These are phyloP conservation scores for Heliamphora pulchella DNA, from an alignment of 179 eudicot species.

Conservation along the genomic window DNA sequence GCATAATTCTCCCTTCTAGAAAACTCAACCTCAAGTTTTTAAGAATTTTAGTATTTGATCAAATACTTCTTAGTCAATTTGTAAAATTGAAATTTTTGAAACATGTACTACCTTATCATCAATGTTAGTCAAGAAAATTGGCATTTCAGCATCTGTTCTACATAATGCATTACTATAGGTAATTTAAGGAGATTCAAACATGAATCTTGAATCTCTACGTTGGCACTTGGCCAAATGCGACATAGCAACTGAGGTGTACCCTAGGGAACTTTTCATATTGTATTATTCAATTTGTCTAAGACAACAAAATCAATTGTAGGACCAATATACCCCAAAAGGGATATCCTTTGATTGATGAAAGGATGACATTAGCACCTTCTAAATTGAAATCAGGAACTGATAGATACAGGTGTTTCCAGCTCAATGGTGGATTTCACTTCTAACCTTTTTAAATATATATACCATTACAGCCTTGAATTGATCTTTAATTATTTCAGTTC, in stretches of 20 bases:
- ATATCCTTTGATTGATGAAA: background rate
- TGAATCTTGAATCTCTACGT: no score
- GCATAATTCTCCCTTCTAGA: background rate
- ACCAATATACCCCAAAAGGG: background rate
- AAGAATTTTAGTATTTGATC: background rate
- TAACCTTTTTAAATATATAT: no score
- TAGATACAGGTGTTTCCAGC: background rate
- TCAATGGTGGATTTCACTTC: background rate
- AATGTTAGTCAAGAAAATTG: background rate
- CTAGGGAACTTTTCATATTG: background rate
- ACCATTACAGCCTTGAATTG: no score
- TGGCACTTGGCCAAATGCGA: no score
- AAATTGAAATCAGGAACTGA: background rate
- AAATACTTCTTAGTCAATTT: background rate
- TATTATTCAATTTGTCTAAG: background rate
- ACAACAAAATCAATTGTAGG: background rate
- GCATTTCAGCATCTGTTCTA: background rate
- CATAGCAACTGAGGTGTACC: no score
- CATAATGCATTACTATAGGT: background rate
- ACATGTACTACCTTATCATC: background rate
- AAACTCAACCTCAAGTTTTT: background rate
- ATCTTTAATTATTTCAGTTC: no score
- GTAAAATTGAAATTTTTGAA: background rate
- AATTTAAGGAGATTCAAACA: no score
- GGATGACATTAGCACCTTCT: background rate